A percentile compares a stretch with the other conserved stretches of the same genome.
Conservation (phyloP, 805 yeast genomes). For the Myxozyma neglecta region DNA sequence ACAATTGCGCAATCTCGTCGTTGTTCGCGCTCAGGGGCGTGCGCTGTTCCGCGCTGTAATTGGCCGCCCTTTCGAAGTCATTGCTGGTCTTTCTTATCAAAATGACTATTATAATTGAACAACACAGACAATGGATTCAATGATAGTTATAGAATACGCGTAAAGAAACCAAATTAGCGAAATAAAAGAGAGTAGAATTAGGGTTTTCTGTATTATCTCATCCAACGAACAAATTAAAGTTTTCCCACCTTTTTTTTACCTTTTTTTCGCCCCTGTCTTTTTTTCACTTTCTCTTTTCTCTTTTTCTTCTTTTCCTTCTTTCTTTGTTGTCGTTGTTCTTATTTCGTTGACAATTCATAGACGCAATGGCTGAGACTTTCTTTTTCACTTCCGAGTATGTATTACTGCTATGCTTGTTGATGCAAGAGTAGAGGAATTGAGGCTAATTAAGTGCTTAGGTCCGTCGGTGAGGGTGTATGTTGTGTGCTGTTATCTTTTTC, state of each 20-base stretch:
- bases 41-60: neutral
- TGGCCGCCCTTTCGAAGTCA: too few species aligned
- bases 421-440: neutral
- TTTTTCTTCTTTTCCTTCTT: neutral
- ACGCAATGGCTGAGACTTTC: slow-evolving; percentile 47
- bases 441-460: slow-evolving; percentile 31
- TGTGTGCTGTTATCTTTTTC: neutral
- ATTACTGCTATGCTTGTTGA: neutral
- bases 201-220: neutral
- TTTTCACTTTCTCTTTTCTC: too few species aligned
- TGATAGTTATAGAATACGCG: neutral
- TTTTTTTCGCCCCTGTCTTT: neutral
- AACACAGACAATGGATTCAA: too few species aligned
- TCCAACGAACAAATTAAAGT: neutral
- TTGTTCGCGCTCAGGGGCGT: neutral
- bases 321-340: neutral
- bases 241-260: neutral
- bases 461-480: slow-evolving; percentile 62
- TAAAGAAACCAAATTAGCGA: neutral
- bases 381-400: slow-evolving; percentile 62
- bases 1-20: slow-evolving; percentile 3
- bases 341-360: neutral
- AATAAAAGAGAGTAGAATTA: neutral
- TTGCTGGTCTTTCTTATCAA: too few species aligned
- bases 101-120: too few species aligned